Base-by-base conservation (phyloP, 345 rosid species). In the Euphorbia pulcherrima region DNA sequence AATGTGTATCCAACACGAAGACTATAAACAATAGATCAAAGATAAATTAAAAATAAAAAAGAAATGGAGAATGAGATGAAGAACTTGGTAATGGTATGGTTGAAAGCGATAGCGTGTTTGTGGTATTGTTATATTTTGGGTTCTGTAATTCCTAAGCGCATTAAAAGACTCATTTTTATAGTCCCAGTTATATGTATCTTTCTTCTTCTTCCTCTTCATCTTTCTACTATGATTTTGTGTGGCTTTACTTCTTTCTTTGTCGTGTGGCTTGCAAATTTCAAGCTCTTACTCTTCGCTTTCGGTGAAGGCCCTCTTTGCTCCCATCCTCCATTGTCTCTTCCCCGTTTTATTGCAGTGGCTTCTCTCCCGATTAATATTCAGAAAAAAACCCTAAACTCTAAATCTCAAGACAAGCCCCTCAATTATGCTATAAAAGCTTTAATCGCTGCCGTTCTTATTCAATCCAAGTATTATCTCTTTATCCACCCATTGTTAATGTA, bases 281-380 rank as follows among this genome's bases (percentile, higher is more conserved):
- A 84, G 75, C 78, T 87, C 68, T 56, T 83, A 20, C 82, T 83
- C 63, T 82, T 87, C 30, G 84, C 87, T 51, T 79, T 83, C 6
- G 81, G 72, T 6, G 59, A 65, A 2, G 92, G 86, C 66, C 83
- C 84, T 50, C 67, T 85, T 28, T 71, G 60, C 55, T 72, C 64
- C n/a, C 23, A 72, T 55, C 65, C 76, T 41, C 69, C 81, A 0
- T 5, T 75, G 20, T 68, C 87, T 60, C 79, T 87, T 6, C 74
- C 82, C 8, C 57, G 65, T 37, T 90, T 88, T 64, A 20, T 85
- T 16, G 75, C 77, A 0, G n/a, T 85, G 5, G 77, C 88, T 68
- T 78, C 84, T 71, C 76, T 90, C 2, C 93, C 90, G 29, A 80
- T 90, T 77, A 85, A 88, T 67, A 67, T 85, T 71, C 86, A 62